Conservation (phyloP, 208 protist species). For the Trypanosomatidae sp. region DNA sequence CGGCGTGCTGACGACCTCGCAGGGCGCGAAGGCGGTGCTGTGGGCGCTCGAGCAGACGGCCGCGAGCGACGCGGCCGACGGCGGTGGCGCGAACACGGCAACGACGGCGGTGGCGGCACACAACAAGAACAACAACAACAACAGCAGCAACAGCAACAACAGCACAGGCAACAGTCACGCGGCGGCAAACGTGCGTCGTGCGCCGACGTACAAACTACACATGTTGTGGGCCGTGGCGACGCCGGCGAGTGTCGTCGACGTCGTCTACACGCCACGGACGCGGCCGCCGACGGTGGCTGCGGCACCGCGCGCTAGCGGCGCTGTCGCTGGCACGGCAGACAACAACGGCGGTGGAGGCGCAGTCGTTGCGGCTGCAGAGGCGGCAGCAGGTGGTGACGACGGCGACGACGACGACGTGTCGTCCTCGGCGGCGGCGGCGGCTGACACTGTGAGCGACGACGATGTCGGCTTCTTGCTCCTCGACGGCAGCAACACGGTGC, state of each 20-base stretch:
- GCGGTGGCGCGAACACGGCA: too few species aligned
- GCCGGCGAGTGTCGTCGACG: too few species aligned
- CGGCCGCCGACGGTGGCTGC: too few species aligned
- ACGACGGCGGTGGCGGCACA: background rate
- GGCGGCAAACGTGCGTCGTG: too few species aligned
- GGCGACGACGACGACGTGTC: constrained; percentile 1
- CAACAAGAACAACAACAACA: too few species aligned
- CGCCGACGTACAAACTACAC: too few species aligned
- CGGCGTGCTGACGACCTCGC: constrained; percentile 48
- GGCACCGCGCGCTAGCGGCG: too few species aligned
- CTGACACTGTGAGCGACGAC: constrained; percentile 13
- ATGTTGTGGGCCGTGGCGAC: too few species aligned
- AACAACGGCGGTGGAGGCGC: background rate
- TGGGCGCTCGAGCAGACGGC: constrained; percentile 51
- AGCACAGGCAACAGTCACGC: too few species aligned
- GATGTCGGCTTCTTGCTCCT: constrained; percentile 66
- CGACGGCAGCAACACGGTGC: constrained; percentile 17
- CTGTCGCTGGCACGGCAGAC: too few species aligned
- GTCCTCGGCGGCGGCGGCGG: background rate
- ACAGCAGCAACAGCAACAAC: too few species aligned
- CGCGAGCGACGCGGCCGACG: constrained; percentile 3
- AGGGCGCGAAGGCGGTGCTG: constrained; percentile 32
- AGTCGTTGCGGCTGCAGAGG: background rate
- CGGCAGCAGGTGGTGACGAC: background rate
- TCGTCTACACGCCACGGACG: too few species aligned